Evolutionary conservation across 176 grass and related monocot species (phyloP).

Genomic region (Triticum dicoccoides): DNA sequence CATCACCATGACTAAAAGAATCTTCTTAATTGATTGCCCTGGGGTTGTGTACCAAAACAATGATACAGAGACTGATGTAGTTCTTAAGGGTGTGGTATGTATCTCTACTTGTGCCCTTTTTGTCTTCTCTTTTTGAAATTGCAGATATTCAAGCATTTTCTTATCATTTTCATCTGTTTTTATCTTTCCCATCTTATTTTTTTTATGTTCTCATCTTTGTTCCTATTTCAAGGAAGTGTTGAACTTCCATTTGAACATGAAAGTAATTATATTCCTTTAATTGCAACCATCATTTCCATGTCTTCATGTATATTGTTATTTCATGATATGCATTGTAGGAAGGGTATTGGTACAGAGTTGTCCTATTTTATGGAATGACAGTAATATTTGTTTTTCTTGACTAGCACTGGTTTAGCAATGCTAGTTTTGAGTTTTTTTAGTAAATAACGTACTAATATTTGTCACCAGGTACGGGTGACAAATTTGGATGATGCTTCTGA

Average conservation of each 20-base stretch:
- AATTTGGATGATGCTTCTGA: constrained; percentile 95
- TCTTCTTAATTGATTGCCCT: constrained; percentile 96
- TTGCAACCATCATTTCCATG: background rate
- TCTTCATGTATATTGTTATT: background rate
- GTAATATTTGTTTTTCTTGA: background rate
- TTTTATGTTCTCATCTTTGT: background rate
- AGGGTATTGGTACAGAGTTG: background rate
- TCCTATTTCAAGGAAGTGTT: background rate
- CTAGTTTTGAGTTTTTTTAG: background rate
- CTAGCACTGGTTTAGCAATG: background rate
- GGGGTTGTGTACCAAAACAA: constrained; percentile 95
- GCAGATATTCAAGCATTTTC: constrained; percentile 5
- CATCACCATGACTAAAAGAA: constrained; percentile 93
- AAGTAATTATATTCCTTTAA: background rate
- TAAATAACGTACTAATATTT: constrained; percentile 3
- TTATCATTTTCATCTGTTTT: background rate
- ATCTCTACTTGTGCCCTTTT: background rate
- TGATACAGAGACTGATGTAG: constrained; percentile 96
- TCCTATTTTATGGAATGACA: background rate
- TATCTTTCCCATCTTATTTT: background rate
- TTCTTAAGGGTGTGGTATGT: constrained; percentile 98
- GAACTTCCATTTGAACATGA: background rate
- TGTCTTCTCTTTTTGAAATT: background rate
- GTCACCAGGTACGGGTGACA: constrained; percentile 77
- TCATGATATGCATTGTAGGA: background rate